phyloP scores from a whole-genome alignment of 805 yeast species.

The Starmerella floris region DNA sequence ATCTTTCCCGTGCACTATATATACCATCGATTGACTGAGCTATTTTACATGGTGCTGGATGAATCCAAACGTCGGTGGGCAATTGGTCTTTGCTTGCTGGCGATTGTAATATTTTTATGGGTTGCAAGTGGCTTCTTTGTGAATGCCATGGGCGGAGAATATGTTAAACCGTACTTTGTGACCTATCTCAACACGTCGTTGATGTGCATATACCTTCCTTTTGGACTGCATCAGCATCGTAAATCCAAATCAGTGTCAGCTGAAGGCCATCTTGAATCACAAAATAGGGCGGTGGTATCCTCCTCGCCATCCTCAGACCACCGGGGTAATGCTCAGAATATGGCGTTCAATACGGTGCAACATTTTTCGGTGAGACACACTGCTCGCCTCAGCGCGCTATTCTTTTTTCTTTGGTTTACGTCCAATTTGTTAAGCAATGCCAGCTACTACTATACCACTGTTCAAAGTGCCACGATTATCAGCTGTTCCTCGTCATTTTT shows the following conservation, averaged over 20 bases:
- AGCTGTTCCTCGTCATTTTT: slow-evolving; percentile 89
- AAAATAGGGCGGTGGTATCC: background rate
- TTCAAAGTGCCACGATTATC: slow-evolving; percentile 84
- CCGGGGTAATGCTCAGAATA: too few species aligned
- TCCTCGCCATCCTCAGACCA: background rate
- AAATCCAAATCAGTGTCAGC: background rate
- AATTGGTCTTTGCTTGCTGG: slow-evolving; percentile 58
- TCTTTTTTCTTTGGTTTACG: slow-evolving; percentile 76
- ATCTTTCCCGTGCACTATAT: too few species aligned
- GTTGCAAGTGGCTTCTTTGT: slow-evolving; percentile 78
- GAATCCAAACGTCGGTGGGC: slow-evolving; percentile 40
- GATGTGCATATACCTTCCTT: slow-evolving; percentile 55
- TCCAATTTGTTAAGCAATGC: slow-evolving; percentile 87
- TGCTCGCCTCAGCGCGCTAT: slow-evolving; percentile 58
- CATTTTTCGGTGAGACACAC: slow-evolving; percentile 40
- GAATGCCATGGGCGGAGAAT: slow-evolving; percentile 47
- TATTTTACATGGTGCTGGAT: background rate
- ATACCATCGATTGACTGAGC: too few species aligned
- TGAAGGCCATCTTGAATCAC: background rate
- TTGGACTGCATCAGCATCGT: slow-evolving; percentile 36
- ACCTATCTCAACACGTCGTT: slow-evolving; percentile 85
- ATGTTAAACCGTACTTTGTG: slow-evolving; percentile 80
- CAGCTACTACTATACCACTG: slow-evolving; percentile 74
- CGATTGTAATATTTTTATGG: slow-evolving; percentile 76
- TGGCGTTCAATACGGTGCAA: background rate